Percentiles rank a stretch among this genome's conserved stretches.
These are phyloP conservation scores for Salix caprea DNA, from an alignment of 345 rosid species.

Conservation along the genomic window DNA sequence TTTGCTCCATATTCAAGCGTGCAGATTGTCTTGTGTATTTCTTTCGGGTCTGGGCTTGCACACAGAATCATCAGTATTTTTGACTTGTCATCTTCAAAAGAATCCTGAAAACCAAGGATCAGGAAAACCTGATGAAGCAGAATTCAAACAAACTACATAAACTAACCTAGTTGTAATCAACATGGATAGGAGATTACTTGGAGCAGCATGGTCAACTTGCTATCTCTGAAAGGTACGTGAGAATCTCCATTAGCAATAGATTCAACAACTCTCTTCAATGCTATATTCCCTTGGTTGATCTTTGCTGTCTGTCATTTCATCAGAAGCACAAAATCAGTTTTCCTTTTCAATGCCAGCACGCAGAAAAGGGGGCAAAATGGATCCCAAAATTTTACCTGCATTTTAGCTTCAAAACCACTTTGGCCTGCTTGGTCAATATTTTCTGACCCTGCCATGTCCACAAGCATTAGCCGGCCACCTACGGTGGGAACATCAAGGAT, in stretches of 20 bases:
- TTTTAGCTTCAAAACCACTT: slow-evolving; percentile 83
- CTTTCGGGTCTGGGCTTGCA: slow-evolving; percentile 96
- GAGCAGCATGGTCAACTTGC: slow-evolving; percentile 90
- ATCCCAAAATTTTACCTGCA: slow-evolving; percentile 59
- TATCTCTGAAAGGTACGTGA: slow-evolving; percentile 96
- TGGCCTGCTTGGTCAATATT: slow-evolving; percentile 98
- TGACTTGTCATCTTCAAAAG: slow-evolving; percentile 93
- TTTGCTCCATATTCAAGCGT: slow-evolving; percentile 97
- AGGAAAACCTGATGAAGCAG: not conserved
- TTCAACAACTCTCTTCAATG: slow-evolving; percentile 92
- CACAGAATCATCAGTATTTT: slow-evolving; percentile 92
- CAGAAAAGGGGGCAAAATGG: not conserved
- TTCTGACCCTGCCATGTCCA: slow-evolving; percentile 99
- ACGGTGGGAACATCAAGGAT: slow-evolving; percentile 95
- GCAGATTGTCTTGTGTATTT: slow-evolving; percentile 90
- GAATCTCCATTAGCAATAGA: slow-evolving; percentile 98
- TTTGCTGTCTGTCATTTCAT: slow-evolving; percentile 69
- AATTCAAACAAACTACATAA: not conserved
- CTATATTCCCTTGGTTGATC: slow-evolving; percentile 94
- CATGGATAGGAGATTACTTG: slow-evolving; percentile 44
- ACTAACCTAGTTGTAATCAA: not conserved
- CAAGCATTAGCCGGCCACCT: slow-evolving; percentile 96
- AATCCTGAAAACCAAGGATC: slow-evolving; percentile 52
- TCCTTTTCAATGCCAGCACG: not conserved
- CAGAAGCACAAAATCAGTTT: slow-evolving; percentile 12